Percentiles rank a stretch among this genome's conserved stretches.
These are phyloP conservation scores for Nannochloris sp. DNA, from an alignment of 139 green algal genomes.

Conservation along the genomic window DNA sequence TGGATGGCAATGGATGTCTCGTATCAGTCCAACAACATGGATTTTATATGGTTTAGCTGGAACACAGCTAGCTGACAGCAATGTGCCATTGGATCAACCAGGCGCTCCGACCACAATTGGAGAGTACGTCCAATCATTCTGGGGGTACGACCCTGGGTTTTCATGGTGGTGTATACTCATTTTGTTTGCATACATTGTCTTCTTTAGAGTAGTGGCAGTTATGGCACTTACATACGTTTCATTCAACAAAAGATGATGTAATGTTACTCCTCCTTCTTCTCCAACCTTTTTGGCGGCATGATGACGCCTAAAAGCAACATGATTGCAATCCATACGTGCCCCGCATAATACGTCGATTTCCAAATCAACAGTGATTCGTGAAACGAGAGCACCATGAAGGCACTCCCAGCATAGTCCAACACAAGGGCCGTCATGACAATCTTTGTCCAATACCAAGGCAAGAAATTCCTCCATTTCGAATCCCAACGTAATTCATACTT, in stretches of 20 bases:
- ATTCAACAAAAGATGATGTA: conserved; percentile 48
- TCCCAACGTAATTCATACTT: conserved; percentile 33
- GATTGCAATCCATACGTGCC: conserved; percentile 26
- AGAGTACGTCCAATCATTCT: conserved; percentile 37
- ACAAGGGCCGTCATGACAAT: conserved; percentile 23
- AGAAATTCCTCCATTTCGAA: neutral
- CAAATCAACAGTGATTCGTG: conserved; percentile 21
- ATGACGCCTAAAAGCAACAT: conserved; percentile 27
- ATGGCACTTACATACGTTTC: conserved; percentile 49
- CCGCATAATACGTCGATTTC: conserved; percentile 32
- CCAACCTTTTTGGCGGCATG: conserved; percentile 14
- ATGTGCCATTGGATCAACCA: conserved; percentile 11
- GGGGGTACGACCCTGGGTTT: conserved; percentile 57
- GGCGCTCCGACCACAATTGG: conserved; percentile 17
- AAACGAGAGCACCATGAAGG: conserved; percentile 43
- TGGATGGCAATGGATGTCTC: conserved; percentile 64
- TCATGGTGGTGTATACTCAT: conserved; percentile 38
- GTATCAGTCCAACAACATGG: conserved; percentile 46
- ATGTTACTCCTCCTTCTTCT: neutral
- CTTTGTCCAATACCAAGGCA: conserved; percentile 27
- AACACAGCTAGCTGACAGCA: conserved; percentile 18
- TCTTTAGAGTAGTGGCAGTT: conserved; percentile 26
- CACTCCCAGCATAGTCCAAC: conserved; percentile 36
- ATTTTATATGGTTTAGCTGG: conserved; percentile 5
- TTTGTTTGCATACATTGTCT: conserved; percentile 42